Evolutionary conservation across 768 basidiomycete genomes (phyloP).

Genomic region (Lactifluus pinguis): DNA sequence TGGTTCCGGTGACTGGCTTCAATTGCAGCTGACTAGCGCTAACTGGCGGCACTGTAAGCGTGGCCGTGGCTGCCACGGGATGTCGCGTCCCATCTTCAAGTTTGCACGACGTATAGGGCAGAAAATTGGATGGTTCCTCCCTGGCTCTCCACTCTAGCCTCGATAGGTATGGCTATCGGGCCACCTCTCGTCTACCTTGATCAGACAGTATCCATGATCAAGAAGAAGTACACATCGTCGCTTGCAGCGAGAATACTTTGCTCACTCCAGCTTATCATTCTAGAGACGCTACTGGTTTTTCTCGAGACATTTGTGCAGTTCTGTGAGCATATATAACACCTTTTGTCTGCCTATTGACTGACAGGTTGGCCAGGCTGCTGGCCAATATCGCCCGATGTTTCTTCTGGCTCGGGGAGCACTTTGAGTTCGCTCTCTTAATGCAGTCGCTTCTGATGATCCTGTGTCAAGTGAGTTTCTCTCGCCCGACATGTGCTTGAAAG

Average conservation of each 20-base stretch:
- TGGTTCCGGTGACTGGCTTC: too few relatives aligned
- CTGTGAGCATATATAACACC: conserved; percentile 35
- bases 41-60: too few relatives aligned
- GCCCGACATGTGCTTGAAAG: background rate
- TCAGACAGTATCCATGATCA: conserved; percentile 72
- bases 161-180: conserved; percentile 76
- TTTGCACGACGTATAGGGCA: background rate
- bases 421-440: conserved; percentile 67
- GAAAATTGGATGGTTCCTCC: conserved; percentile 30
- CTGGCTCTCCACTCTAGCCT: conserved; percentile 64
- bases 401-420: conserved; percentile 79
- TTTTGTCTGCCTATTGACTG: background rate
- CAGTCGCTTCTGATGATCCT: conserved; percentile 82
- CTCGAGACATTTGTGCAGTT: conserved; percentile 79
- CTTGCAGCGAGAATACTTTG: background rate
- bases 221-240: conserved; percentile 45
- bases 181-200: conserved; percentile 82
- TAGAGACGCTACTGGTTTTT: conserved; percentile 81
- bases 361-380: conserved; percentile 40
- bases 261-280: conserved; percentile 7
- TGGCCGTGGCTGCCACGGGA: too few relatives aligned
- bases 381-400: conserved; percentile 86
- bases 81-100: too few relatives aligned
- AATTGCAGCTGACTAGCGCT: too few relatives aligned
- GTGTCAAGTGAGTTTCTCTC: conserved; percentile 49